A percentile compares a stretch with the other conserved stretches of the same genome.
Evolutionary conservation across 768 basidiomycete genomes (phyloP).

Genomic region (Cyclocybe cylindracea): DNA sequence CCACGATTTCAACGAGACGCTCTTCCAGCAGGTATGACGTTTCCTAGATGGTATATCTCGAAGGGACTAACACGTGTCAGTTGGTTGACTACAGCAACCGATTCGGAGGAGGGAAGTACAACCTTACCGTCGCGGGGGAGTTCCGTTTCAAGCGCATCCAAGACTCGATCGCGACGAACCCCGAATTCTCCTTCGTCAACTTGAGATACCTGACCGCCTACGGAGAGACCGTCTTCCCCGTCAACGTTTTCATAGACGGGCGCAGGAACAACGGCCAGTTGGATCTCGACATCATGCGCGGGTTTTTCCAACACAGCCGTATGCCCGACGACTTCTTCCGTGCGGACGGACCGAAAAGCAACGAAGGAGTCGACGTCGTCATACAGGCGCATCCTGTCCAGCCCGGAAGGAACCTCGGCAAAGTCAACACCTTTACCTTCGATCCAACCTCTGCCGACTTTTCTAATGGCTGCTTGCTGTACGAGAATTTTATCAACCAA

Average conservation of each 20-base stretch:
- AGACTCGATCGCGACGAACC: constrained; percentile 23
- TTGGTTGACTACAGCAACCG: constrained; percentile 16
- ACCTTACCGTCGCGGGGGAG: constrained; percentile 20
- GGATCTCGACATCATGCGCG: constrained; percentile 14
- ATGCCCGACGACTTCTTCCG: constrained; percentile 17
- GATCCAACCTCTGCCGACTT: constrained; percentile 15
- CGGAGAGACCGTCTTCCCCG: constrained; percentile 19
- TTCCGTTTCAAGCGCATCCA: constrained; percentile 21
- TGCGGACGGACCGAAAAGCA: constrained; percentile 6
- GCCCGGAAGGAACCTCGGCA: constrained; percentile 13
- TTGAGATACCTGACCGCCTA: constrained; percentile 22
- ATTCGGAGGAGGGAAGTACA: constrained; percentile 25
- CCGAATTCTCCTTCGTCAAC: constrained; percentile 18
- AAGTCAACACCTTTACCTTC: constrained; percentile 14
- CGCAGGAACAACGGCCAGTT: constrained; percentile 17
- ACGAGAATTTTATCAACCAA: constrained; percentile 16
- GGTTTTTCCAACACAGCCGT: constrained; percentile 18
- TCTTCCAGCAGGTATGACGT: constrained; percentile 15
- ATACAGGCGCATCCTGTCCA: constrained; percentile 11
- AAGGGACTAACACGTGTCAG: constrained; percentile 1
- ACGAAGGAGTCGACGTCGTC: constrained; percentile 3
- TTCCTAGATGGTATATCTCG: not conserved
- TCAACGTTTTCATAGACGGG: constrained; percentile 22
- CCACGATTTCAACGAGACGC: constrained; percentile 21
- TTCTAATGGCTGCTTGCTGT: constrained; percentile 11